Percentiles rank a stretch among this genome's conserved stretches.
These are phyloP conservation scores for Neopestalotiopsis sp. DNA, from an alignment of 2,329 filamentous ascomycete genomes.

Conservation along the genomic window DNA sequence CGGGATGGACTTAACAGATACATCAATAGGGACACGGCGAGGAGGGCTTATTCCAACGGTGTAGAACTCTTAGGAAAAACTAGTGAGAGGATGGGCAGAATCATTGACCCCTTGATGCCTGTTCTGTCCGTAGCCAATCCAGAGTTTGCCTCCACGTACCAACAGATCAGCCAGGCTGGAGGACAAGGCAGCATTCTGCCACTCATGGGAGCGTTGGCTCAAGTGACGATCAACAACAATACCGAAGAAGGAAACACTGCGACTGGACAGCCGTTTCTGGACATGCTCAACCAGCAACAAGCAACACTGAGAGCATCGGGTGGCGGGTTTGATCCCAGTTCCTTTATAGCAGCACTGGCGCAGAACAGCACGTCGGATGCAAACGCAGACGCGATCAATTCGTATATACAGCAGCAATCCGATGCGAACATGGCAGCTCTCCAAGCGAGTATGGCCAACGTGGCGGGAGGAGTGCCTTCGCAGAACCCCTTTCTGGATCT, in stretches of 20 bases:
- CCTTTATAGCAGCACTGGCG: not conserved
- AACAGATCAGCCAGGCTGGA: not conserved
- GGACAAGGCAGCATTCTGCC: not conserved
- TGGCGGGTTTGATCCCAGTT: not conserved
- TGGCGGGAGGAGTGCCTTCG: not conserved
- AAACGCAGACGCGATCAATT: not conserved
- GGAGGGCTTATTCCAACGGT: conserved; percentile 17
- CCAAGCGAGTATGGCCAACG: not conserved
- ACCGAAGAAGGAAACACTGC: not conserved
- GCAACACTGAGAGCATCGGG: not conserved
- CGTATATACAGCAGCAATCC: conserved; percentile 6
- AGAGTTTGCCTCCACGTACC: conserved; percentile 13
- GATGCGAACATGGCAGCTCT: not conserved
- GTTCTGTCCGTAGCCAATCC: conserved; percentile 11
- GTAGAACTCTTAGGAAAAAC: conserved; percentile 11
- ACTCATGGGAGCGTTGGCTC: not conserved
- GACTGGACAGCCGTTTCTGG: not conserved
- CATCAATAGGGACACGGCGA: conserved; percentile 18
- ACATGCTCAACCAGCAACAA: not conserved
- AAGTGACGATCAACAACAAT: not conserved
- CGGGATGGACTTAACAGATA: conserved; percentile 6
- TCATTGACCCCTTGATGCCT: conserved; percentile 18
- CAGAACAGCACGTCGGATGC: not conserved
- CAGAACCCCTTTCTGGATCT: not conserved
- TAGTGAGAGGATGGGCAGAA: conserved; percentile 9